phyloP scores from a whole-genome alignment of 2,329 filamentous ascomycete genomes.

The Berkeleyomyces rouxiae region DNA sequence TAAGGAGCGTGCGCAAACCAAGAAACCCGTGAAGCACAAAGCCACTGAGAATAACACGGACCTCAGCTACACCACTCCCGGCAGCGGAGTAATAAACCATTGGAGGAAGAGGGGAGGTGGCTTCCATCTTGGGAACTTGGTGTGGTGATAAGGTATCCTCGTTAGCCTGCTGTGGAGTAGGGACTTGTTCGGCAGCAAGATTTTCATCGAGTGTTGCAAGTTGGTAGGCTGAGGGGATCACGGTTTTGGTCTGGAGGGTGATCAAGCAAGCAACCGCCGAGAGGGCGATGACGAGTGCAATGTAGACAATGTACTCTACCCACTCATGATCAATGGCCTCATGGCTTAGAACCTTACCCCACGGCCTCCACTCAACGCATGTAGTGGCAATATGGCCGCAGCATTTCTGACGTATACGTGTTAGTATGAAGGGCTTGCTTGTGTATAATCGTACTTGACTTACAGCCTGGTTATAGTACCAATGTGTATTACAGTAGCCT shows the following conservation, averaged over 20 bases:
- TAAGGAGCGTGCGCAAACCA: constrained; percentile 66
- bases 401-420: constrained; percentile 25
- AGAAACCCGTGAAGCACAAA: constrained; percentile 95
- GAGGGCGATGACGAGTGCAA: constrained; percentile 53
- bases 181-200: constrained; percentile 47
- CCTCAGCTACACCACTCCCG: constrained; percentile 90
- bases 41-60: constrained; percentile 92
- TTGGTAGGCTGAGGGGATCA: constrained; percentile 75
- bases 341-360: constrained; percentile 33
- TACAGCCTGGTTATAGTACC: constrained; percentile 58
- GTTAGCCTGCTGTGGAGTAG: constrained; percentile 26
- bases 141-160: constrained; percentile 17
- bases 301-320: constrained; percentile 65
- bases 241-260: constrained; percentile 80
- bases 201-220: constrained; percentile 88
- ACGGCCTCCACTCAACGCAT: constrained; percentile 40
- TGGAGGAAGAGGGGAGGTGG: constrained; percentile 34
- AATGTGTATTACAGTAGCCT: constrained; percentile 59
- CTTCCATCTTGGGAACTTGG: constrained; percentile 22
- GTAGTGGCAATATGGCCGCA: constrained; percentile 32
- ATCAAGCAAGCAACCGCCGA: constrained; percentile 58
- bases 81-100: constrained; percentile 95
- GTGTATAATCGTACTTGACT: constrained; percentile 14
- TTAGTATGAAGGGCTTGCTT: constrained; percentile 2
- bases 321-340: constrained; percentile 34